Evolutionary conservation across 108 stramenopile species (phyloP).

Genomic region (Ochromonas danica): DNA sequence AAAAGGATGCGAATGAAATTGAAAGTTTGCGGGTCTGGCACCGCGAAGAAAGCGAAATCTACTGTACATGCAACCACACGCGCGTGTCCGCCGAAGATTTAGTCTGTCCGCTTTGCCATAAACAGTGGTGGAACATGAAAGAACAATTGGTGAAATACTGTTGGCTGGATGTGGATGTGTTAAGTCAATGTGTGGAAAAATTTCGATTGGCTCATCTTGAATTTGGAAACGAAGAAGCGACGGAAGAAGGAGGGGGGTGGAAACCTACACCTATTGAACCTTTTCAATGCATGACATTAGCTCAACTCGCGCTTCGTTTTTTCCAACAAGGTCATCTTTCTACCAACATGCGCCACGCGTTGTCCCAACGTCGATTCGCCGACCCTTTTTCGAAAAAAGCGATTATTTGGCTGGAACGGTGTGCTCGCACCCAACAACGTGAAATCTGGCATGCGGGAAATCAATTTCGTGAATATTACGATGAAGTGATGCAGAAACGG

Average conservation of each 20-base stretch:
- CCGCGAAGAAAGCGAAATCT: slow-evolving; percentile 14
- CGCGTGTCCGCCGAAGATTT: slow-evolving; percentile 13
- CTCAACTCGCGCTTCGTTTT: slow-evolving; percentile 14
- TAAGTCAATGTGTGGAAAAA: slow-evolving; percentile 17
- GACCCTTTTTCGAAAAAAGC: slow-evolving; percentile 15
- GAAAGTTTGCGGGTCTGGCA: slow-evolving; percentile 13
- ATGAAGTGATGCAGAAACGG: slow-evolving; percentile 15
- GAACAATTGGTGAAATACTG: slow-evolving; percentile 16
- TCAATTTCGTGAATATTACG: slow-evolving; percentile 17
- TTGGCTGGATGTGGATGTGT: slow-evolving; percentile 14
- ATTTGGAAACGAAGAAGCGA: slow-evolving; percentile 15
- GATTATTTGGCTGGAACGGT: slow-evolving; percentile 15
- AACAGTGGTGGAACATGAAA: slow-evolving; percentile 15
- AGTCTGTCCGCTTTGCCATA: slow-evolving; percentile 14
- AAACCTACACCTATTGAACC: slow-evolving; percentile 15
- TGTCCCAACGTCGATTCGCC: slow-evolving; percentile 13
- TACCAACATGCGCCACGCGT: slow-evolving; percentile 13
- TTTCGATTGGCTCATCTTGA: slow-evolving; percentile 15
- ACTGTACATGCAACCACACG: slow-evolving; percentile 14
- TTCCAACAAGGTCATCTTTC: slow-evolving; percentile 15
- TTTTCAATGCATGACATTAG: slow-evolving; percentile 17
- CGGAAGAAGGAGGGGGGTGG: slow-evolving; percentile 12
- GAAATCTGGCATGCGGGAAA: slow-evolving; percentile 14
- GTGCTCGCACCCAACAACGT: slow-evolving; percentile 13
- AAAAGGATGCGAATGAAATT: slow-evolving; percentile 17